These are phyloP conservation scores for Blastocystis sp. DNA, from an alignment of 352 stramenopile genomes.

Conservation along the genomic window DNA sequence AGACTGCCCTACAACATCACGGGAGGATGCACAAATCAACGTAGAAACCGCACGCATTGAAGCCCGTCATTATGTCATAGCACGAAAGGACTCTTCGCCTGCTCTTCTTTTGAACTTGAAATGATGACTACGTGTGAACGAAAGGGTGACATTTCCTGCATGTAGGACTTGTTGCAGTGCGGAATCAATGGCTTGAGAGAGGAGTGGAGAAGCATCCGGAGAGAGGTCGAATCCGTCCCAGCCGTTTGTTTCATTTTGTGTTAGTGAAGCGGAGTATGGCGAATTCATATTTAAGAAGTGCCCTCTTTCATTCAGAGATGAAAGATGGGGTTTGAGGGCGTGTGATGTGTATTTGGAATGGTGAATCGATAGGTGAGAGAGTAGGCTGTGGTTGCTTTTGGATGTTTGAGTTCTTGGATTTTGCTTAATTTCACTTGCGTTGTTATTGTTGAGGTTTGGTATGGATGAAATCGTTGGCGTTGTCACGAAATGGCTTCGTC, in stretches of 20 bases:
- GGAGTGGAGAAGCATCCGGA: not conserved
- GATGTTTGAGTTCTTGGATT: no score
- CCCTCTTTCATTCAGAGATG: not conserved
- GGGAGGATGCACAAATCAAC: not conserved
- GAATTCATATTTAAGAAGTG: not conserved
- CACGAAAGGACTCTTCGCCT: slow-evolving; percentile 5
- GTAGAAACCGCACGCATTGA: slow-evolving; percentile 28
- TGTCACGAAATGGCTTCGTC: no score
- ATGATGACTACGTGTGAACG: not conserved
- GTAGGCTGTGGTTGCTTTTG: no score
- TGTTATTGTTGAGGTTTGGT: no score
- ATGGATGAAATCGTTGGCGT: slow-evolving; percentile 13
- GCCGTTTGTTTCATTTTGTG: not conserved
- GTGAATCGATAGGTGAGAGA: no score
- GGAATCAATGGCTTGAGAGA: not conserved
- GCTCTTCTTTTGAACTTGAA: slow-evolving; percentile 61
- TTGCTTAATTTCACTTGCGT: no score
- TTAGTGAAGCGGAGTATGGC: not conserved
- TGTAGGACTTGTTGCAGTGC: slow-evolving; percentile 2
- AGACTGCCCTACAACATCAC: not conserved
- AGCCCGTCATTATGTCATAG: not conserved
- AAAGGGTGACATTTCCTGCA: not conserved
- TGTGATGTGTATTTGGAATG: no score
- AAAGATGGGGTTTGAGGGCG: not conserved
- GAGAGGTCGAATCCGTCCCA: not conserved